Base-by-base conservation (phyloP, 1,139 yeast species). In the Pichia sp. region DNA sequence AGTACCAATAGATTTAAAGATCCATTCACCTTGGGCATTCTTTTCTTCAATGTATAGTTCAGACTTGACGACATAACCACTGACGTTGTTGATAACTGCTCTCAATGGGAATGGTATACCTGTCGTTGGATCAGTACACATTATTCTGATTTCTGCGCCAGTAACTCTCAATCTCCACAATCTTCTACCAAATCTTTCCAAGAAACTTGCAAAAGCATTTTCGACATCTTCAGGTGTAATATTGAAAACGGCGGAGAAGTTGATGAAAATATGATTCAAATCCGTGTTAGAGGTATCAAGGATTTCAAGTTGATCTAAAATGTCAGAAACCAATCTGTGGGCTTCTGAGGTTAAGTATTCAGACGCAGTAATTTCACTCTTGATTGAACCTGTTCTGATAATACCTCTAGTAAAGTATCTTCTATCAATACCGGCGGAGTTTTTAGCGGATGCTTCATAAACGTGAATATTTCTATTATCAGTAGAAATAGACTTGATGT, bases 401-500 rank as follows among this genome's bases (percentile, higher is more conserved):
- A 93, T 89, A 75, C 98, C 98, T 75, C 99, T 85, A 27, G 97
- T 92, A 73, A 95, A 93, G 76, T 84, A 93, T 73, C 99, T 82
- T 78, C 88, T 90, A 73, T 93, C 99, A 55, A 68, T 63, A 63
- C 95, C 84, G 43, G 96, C 85, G 30, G 97, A 87, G 67, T 87
- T 91, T 78, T 92, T 91, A 61, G 97, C 97, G 63, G 87, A 83
- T 48, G 97, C 99, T 75, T 92, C 96, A 67, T 93, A 93, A 55
- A 93, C 97, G 69, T 93, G 99, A 63, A 93, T 89, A 75, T 93
- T 92, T 77, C 98, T 86, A 79, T 95, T 93, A 71, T 92, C 97
- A 58, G 97, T 90, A 76, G 90, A 89, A 56, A 93, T 89, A 50
- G 97, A 98, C 70, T 87, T 90, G 73, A 93, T 90, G 73, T 89